Base-by-base conservation (phyloP, 2,329 filamentous ascomycete species). In the Colletotrichum horii region DNA sequence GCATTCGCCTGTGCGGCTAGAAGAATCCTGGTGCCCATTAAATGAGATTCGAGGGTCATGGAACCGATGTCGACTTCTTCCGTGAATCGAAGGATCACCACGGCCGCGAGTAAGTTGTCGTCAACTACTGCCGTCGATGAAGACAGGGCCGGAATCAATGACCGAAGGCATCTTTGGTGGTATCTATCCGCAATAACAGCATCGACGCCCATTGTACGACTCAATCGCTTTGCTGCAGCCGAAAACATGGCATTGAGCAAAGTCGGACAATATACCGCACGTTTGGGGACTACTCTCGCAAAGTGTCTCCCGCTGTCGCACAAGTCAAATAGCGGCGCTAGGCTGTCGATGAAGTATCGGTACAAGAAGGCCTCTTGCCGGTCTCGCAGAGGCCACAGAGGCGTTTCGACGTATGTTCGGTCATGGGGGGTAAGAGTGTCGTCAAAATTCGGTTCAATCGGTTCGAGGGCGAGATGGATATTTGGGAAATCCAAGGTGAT, bases 81-180 rank as follows among this genome's bases (percentile, higher is more conserved):
- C 75, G 81, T 80, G 9, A 78, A 81, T 3, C 81, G 80, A 8
- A 82, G 80, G 24, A 82, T 80, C 12, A 82, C 80, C 22, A 82
- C 80, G 3, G 80, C 81, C 1, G 81, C 79, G 7, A 82, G 43
- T 8, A 82, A 71, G 16, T 82, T 82, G 30, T 82, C 81, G 64
- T 82, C 81, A 65, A 81, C 78, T 6, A 80, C 76, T 1, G 80
- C 79, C 0, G 77, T 77, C 8, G 80, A 78, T 22, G 78, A 80
- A 2, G 79, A 80, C 5, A 82, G 70, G 3, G 79, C 79, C 8
- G 81, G 81, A 3, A 82, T 82, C 2, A 82, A 76, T 24, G 72
- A 70, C 11, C 64, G 67, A 28, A 82, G 80, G 3, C 81, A 82
- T 12, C 76, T 77, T 56, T 82, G 80, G 16, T 82, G 81, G 55